Evolutionary conservation across 2,329 filamentous ascomycete genomes (phyloP).

Genomic region (Calonectria pseudoreteaudii): DNA sequence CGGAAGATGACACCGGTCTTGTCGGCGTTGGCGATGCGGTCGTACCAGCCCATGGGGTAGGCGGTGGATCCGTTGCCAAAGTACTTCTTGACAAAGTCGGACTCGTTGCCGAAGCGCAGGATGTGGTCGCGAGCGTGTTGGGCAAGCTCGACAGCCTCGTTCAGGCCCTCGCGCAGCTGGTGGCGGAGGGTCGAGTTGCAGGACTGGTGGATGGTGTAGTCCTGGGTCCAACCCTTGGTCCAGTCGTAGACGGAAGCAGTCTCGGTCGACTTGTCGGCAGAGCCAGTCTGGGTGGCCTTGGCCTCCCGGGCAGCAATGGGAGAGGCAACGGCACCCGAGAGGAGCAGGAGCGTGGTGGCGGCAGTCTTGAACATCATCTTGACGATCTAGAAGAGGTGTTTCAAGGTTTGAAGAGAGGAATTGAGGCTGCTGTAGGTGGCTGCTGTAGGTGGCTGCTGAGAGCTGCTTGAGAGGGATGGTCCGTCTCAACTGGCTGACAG

Average conservation of each 20-base stretch:
- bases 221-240: conserved; percentile 47
- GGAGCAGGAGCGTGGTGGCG: conserved; percentile 37
- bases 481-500: conserved; percentile 18
- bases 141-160: conserved; percentile 69
- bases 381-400: conserved; percentile 1
- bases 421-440: conserved; percentile 16
- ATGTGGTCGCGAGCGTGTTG: conserved; percentile 73
- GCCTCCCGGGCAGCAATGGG: conserved; percentile 42
- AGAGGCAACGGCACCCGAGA: conserved; percentile 43
- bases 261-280: conserved; percentile 31
- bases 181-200: conserved; percentile 72
- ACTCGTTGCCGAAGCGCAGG: conserved; percentile 66
- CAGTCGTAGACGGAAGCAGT: conserved; percentile 46
- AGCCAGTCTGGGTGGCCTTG: conserved; percentile 35
- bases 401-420: neutral
- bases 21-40: conserved; percentile 69
- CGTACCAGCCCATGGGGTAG: conserved; percentile 71
- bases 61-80: conserved; percentile 71
- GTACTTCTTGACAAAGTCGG: conserved; percentile 72
- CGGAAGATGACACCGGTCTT: conserved; percentile 70
- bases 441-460: conserved; percentile 31
- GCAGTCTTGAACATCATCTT: conserved; percentile 45
- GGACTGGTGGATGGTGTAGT: conserved; percentile 69
- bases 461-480: conserved; percentile 29
- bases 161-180: conserved; percentile 67